A percentile compares a stretch with the other conserved stretches of the same genome.
These are phyloP conservation scores for Arthrobotrys sinensis DNA, from an alignment of 2,329 filamentous ascomycete genomes.

Conservation along the genomic window DNA sequence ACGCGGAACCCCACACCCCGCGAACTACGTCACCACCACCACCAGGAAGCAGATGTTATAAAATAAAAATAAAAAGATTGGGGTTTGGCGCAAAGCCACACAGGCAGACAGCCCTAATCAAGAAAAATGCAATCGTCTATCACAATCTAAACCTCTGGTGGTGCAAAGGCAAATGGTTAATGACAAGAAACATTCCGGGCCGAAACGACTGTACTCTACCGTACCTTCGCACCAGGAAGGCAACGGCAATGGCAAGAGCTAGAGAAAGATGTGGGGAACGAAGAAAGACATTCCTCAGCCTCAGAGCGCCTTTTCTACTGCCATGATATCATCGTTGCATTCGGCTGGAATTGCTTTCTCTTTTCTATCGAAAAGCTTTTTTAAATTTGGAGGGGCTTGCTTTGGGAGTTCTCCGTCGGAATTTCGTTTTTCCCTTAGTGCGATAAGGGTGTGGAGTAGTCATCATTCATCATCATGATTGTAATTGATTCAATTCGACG, in stretches of 20 bases:
- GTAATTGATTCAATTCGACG: constrained; percentile 3
- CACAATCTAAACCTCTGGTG: background rate
- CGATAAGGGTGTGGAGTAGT: background rate
- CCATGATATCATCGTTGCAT: constrained; percentile 31
- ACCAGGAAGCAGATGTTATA: no score
- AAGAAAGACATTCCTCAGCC: constrained; percentile 7
- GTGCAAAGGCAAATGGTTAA: background rate
- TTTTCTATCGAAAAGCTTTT: background rate
- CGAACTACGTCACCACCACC: constrained; percentile 24
- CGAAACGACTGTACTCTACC: no score
- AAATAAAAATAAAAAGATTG: background rate
- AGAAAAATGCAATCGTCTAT: background rate
- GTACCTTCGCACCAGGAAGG: constrained; percentile 3
- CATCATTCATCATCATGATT: constrained; percentile 24
- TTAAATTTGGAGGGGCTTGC: background rate
- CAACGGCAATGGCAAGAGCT: constrained; percentile 16
- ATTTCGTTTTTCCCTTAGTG: constrained; percentile 18
- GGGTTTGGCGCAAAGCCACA: background rate
- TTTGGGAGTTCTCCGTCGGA: constrained; percentile 22
- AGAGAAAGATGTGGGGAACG: background rate
- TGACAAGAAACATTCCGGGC: background rate
- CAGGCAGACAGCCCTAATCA: constrained; percentile 3
- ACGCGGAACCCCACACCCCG: constrained; percentile 15
- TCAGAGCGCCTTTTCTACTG: background rate
- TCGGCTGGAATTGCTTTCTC: constrained; percentile 1